Conservation (phyloP, 306 rosid genomes). For the Luffa aegyptiaca region DNA sequence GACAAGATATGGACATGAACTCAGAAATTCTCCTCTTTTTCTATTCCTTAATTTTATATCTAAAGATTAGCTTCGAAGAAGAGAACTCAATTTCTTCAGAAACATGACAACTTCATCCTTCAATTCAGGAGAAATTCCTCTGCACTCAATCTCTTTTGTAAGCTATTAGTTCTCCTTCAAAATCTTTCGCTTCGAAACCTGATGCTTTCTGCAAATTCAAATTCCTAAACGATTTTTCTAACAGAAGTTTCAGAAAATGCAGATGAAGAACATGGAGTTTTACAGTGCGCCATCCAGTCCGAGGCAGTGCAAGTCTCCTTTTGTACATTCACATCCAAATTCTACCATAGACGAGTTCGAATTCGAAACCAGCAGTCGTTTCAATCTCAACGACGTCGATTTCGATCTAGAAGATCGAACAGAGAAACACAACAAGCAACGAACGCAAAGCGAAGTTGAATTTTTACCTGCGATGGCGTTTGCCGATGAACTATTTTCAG, state of each 20-base stretch:
- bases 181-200: background rate
- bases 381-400: conserved; percentile 10
- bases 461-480: conserved; percentile 51
- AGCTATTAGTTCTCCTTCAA: background rate
- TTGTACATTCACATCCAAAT: conserved; percentile 34
- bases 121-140: conserved; percentile 11
- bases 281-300: conserved; percentile 78
- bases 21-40: background rate
- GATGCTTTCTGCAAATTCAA: background rate
- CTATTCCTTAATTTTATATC: background rate
- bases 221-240: background rate
- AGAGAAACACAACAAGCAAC: background rate
- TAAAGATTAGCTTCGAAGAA: conserved; percentile 13
- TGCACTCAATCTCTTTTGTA: conserved; percentile 12
- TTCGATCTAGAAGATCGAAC: conserved; percentile 8
- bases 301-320: conserved; percentile 13
- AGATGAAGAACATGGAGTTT: conserved; percentile 24
- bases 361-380: conserved; percentile 46
- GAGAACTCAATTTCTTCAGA: background rate
- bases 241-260: background rate
- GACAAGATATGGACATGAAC: background rate
- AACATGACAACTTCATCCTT: conserved; percentile 1
- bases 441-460: conserved; percentile 6
- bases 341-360: conserved; percentile 40
- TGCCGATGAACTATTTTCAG: conserved; percentile 72